phyloP scores from a whole-genome alignment of 1,284 basidiomycete species.

The Moesziomyces sp. region DNA sequence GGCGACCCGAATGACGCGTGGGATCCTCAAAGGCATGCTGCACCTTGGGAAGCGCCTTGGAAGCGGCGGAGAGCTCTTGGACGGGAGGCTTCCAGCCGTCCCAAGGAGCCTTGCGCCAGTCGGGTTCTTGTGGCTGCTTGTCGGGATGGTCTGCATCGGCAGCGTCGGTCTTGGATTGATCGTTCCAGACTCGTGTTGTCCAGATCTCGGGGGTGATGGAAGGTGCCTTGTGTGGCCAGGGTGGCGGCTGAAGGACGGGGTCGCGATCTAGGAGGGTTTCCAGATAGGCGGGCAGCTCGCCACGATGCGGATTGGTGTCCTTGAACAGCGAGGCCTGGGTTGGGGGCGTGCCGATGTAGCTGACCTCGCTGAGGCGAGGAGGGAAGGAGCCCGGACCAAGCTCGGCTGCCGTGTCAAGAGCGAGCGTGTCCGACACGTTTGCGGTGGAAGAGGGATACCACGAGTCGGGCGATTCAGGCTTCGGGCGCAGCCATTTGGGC shows the following conservation, averaged over 20 bases:
- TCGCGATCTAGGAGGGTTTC: constrained; percentile 33
- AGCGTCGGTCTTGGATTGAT: constrained; percentile 46
- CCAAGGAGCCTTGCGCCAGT: constrained; percentile 54
- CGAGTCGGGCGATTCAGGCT: constrained; percentile 19
- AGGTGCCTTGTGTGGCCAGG: constrained; percentile 40
- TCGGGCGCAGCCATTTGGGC: constrained; percentile 20
- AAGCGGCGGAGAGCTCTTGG: constrained; percentile 22
- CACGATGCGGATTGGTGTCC: constrained; percentile 53
- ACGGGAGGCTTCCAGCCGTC: constrained; percentile 59
- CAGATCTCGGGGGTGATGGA: constrained; percentile 38
- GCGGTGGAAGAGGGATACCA: constrained; percentile 22
- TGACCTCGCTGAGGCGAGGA: constrained; percentile 20
- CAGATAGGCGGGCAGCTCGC: constrained; percentile 43
- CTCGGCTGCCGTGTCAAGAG: not conserved
- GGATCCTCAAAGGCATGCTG: constrained; percentile 56
- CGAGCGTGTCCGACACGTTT: not conserved
- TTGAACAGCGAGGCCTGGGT: constrained; percentile 35
- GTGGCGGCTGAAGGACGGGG: constrained; percentile 43
- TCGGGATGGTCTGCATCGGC: constrained; percentile 52
- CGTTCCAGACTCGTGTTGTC: constrained; percentile 41
- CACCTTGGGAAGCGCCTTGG: constrained; percentile 40
- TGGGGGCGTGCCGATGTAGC: constrained; percentile 2
- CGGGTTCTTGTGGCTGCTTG: constrained; percentile 43
- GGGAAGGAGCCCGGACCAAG: constrained; percentile 33
- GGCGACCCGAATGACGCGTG: constrained; percentile 43